Conservation (phyloP, 257 asterid species). For the Fraxinus anomala region DNA sequence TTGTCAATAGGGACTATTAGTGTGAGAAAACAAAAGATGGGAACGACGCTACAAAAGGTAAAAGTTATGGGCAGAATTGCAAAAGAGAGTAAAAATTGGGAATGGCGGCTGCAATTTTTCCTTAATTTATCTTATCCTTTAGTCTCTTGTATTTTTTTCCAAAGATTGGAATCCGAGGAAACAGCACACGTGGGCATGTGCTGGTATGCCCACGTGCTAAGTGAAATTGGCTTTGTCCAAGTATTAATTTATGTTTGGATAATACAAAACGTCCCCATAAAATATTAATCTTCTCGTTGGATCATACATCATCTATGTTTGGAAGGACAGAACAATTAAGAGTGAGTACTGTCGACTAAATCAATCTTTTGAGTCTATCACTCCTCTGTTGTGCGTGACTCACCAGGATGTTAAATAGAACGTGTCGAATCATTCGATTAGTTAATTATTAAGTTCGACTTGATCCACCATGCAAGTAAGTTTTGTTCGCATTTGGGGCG, state of each 20-base stretch:
- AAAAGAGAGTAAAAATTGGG: background rate
- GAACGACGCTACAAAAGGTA: background rate
- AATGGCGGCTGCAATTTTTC: background rate
- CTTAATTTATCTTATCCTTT: background rate
- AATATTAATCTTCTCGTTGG: background rate
- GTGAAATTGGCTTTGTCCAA: background rate
- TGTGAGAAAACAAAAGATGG: too few species aligned
- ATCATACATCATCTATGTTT: too few species aligned
- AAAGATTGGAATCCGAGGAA: background rate
- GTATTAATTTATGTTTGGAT: background rate
- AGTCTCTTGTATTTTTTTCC: background rate
- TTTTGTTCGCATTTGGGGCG: too few species aligned
- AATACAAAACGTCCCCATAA: background rate
- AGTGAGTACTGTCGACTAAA: too few species aligned
- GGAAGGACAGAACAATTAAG: too few species aligned
- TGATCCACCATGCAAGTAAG: too few species aligned
- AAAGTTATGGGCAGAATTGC: background rate
- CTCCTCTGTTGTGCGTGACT: too few species aligned
- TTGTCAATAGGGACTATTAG: too few species aligned
- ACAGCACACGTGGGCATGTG: background rate
- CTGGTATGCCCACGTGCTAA: background rate
- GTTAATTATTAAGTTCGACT: too few species aligned
- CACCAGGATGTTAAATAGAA: too few species aligned
- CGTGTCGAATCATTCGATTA: too few species aligned
- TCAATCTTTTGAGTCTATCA: too few species aligned